phyloP scores from a whole-genome alignment of 78 protist species.

The Planoprotostelium fungivorum region DNA sequence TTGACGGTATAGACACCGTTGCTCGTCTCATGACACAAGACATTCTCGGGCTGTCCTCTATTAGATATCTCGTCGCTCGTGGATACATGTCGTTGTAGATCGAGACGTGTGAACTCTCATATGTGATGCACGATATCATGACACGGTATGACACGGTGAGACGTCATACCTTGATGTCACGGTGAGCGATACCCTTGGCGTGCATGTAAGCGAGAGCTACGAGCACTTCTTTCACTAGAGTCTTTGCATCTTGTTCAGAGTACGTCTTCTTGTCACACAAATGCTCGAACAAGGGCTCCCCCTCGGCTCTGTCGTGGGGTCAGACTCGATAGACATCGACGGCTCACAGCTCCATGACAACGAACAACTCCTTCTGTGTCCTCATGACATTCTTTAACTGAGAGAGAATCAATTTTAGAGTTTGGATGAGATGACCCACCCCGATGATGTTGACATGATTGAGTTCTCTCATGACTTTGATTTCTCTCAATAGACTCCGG shows the following conservation, averaged over 20 bases:
- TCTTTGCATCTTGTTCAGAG: conserved; percentile 66
- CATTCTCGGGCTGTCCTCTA: not conserved
- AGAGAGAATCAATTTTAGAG: not conserved
- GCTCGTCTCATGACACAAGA: not conserved
- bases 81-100: no score
- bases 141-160: conserved; percentile 6
- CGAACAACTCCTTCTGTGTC: not conserved
- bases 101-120: no score
- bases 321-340: not conserved
- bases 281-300: conserved; percentile 85
- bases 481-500: not conserved
- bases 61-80: no score
- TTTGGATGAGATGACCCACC: not conserved
- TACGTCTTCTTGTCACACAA: conserved; percentile 64
- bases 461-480: not conserved
- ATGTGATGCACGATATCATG: not conserved
- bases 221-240: conserved; percentile 43
- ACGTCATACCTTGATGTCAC: conserved; percentile 82
- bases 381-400: not conserved
- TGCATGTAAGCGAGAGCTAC: conserved; percentile 72
- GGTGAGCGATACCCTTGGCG: conserved; percentile 69
- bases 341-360: not conserved
- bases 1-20: not conserved
- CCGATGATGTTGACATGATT: not conserved
- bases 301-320: conserved; percentile 22